A percentile compares a stretch with the other conserved stretches of the same genome.
phyloP scores from a whole-genome alignment of 1,284 basidiomycete species.

The Ceratobasidium sp. region DNA sequence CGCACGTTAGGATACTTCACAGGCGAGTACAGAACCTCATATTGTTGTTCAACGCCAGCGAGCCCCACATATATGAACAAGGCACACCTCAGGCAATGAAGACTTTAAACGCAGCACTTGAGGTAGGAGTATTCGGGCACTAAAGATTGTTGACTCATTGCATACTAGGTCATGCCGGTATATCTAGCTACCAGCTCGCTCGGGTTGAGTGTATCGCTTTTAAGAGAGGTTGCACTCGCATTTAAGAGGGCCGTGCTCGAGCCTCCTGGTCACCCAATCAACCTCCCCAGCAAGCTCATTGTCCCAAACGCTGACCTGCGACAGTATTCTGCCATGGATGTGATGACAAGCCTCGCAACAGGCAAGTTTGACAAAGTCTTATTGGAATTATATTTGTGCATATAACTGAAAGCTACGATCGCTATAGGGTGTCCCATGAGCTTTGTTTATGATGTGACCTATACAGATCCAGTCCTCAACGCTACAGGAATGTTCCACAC shows the following conservation, averaged over 20 bases:
- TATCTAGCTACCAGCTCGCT: slow-evolving; percentile 8
- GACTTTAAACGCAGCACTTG: slow-evolving; percentile 11
- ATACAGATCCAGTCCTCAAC: not conserved
- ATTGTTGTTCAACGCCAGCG: slow-evolving; percentile 10
- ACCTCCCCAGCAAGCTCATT: slow-evolving; percentile 20
- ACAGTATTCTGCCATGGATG: slow-evolving; percentile 19
- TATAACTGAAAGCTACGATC: too few relatives aligned
- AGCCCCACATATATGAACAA: slow-evolving; percentile 29
- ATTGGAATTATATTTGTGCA: too few relatives aligned
- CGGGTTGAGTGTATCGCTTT: not conserved
- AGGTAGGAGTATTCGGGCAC: not conserved
- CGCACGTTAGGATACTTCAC: slow-evolving; percentile 8
- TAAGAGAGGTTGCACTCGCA: not conserved
- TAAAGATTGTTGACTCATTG: not conserved
- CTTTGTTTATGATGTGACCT: slow-evolving; percentile 13
- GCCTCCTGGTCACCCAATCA: slow-evolving; percentile 14
- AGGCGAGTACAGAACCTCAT: slow-evolving; percentile 4
- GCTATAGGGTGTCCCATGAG: slow-evolving; percentile 18
- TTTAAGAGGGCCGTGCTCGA: slow-evolving; percentile 21
- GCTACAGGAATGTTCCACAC: not conserved
- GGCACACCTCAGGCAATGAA: slow-evolving; percentile 4
- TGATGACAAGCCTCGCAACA: slow-evolving; percentile 18
- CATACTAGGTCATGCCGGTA: slow-evolving; percentile 2
- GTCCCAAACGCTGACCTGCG: not conserved
- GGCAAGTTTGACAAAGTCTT: too few relatives aligned